Evolutionary conservation across 441 rosid species (phyloP), one percentile per base, ranked within the genome.

Genomic region (Aleurites moluccanus): DNA sequence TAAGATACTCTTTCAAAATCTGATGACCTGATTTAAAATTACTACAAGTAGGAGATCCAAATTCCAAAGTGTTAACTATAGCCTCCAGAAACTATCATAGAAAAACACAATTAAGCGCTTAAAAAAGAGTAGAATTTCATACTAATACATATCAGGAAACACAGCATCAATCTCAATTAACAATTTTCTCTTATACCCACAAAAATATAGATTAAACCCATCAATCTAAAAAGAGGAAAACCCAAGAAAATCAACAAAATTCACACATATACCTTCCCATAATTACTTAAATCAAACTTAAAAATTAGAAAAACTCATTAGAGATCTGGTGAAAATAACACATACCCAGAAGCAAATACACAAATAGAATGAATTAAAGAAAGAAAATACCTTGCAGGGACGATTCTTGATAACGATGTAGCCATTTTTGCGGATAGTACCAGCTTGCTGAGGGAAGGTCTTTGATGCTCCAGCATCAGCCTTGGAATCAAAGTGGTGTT

Each of bases 401-500:
- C 98, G 96, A 62, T 30, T 75, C 79, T 93, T 93, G 86, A 90
- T 93, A 83, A 93, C 96, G 80, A 91, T 90, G 80, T 89, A 82
- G 33, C 96, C 98, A 79, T 84, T 88, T 79, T 93, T 93, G 70
- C 98, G 97, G 81, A 93, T 90, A 73, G 94, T 83, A 27, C 97
- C 98, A 25, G 96, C 98, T 70, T 90, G 94, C 78, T 87, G 93
- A 21, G 97, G 98, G 13, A 73, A 93, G 53, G 98, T 93, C 81
- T 91, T 90, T 78, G 98, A 93, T 61, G 96, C 97, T 67, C 97
- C 96, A 33, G 97, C 91, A 72, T 93, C 97, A 49, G 88, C n/a
- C n/a, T n/a, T 90, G 4, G 98, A 90, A 77, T 93, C 98, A 72
- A 93, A 93, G 79, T 93, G 95, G 80, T 93, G 98, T 84, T 93